Evolutionary conservation across 768 basidiomycete genomes (phyloP), one percentile per base, ranked within the genome.

Genomic region (Panaeolus papilionaceus): DNA sequence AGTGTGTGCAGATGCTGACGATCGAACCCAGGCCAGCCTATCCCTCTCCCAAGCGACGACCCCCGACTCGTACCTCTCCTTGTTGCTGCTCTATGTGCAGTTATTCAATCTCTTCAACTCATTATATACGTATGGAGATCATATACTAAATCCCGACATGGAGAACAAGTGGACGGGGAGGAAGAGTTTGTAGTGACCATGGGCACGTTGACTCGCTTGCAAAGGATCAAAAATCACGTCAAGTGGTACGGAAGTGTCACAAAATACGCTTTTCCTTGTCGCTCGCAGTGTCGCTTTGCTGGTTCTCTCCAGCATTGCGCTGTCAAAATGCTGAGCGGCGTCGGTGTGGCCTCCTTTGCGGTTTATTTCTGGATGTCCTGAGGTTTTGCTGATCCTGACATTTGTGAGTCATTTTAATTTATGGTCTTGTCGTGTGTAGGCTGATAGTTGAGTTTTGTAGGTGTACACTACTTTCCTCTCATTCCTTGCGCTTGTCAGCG

Each of bases 231-330:
- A 58, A 58, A 58, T 14, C 54, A 58, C 54, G 16, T 58, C 28
- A 14, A 58, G 40, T 49, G 49, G 64, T 49, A 84, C 61, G 84
- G 86, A 4, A 87, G 87, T 11, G 70, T 72, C 3, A 75, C 75
- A 10, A 82, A 87, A 26, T 88, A 85, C 74, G 71, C 73, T 8
- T 8, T 82, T 82, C 75, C 85, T 84, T 68, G 63, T 86, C 33
- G 68, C 79, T 1, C 80, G 81, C 37, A 81, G 82, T 38, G 65
- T 77, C n/a, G 75, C 64, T 5, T 38, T 64, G 10, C 45, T 64
- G 28, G 47, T 51, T 7, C 14, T 47, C 14, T n/a, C 44, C 12
- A 26, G n/a, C 23, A 16, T 28, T 4, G 18, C 38, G 20, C 9
- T 47, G 26, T 18, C 12, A 18, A n/a, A 47, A 26, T 51, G 64